These are phyloP conservation scores for Setaria viridis DNA, from an alignment of 202 grass and related monocot genomes.

Conservation along the genomic window DNA sequence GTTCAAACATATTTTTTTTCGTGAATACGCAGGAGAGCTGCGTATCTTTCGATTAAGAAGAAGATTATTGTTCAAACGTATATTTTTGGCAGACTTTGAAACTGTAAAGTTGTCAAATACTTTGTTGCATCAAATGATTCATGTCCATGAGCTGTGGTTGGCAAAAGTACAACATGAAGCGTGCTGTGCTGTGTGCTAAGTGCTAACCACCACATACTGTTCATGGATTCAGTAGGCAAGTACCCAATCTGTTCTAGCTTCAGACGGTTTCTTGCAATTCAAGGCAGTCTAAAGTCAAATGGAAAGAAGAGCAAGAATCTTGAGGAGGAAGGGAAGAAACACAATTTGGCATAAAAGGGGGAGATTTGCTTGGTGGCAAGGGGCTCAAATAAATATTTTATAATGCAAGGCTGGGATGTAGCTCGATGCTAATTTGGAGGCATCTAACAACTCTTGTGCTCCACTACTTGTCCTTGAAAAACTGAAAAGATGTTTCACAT, in stretches of 20 bases:
- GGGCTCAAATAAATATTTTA: background rate
- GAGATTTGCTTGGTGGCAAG: constrained; percentile 6
- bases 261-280: constrained; percentile 54
- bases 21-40: no score
- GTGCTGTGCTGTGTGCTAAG: constrained; percentile 15
- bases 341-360: constrained; percentile 25
- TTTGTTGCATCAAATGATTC: constrained; percentile 36
- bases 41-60: no score
- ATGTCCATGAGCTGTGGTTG: background rate
- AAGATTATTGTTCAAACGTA: background rate
- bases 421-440: constrained; percentile 1
- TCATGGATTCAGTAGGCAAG: constrained; percentile 25
- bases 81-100: background rate
- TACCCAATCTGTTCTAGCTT: constrained; percentile 4
- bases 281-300: constrained; percentile 57
- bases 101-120: background rate
- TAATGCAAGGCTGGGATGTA: background rate
- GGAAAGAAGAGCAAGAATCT: constrained; percentile 36
- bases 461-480: constrained; percentile 26
- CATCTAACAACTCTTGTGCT: constrained; percentile 4
- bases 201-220: constrained; percentile 21
- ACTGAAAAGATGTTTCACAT: constrained; percentile 31
- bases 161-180: constrained; percentile 31
- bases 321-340: constrained; percentile 37
- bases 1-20: no score